phyloP scores from a whole-genome alignment of 1,139 yeast genomes.

The Protomyces inouyei region DNA sequence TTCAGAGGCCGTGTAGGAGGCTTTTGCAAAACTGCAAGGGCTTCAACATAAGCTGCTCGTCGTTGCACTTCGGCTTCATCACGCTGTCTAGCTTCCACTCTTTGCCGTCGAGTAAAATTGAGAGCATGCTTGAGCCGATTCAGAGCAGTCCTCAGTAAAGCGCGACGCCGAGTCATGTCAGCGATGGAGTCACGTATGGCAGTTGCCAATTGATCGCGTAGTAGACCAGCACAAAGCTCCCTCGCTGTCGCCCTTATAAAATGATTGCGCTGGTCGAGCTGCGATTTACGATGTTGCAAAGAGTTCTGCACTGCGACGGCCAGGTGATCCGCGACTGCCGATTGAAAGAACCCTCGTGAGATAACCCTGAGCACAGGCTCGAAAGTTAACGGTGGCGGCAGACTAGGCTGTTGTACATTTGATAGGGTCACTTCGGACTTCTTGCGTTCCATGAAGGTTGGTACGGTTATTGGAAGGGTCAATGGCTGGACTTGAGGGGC shows the following conservation, averaged over 20 bases:
- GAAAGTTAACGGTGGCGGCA: not conserved
- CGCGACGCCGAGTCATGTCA: not conserved
- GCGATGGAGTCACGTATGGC: not conserved
- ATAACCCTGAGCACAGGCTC: not conserved
- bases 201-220: conserved; percentile 1
- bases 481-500: not conserved
- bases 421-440: not conserved
- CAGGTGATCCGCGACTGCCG: not conserved
- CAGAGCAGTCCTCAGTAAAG: not conserved
- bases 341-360: not conserved
- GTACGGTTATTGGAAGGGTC: not conserved
- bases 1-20: not conserved
- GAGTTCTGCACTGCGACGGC: not conserved
- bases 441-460: not conserved
- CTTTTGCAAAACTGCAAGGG: not conserved
- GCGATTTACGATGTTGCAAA: too few relatives aligned
- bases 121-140: not conserved
- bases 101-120: not conserved
- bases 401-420: not conserved
- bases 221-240: conserved; percentile 1
- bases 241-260: not conserved
- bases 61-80: not conserved
- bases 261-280: not conserved
- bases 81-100: not conserved
- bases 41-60: conserved; percentile 1